Base-by-base conservation (phyloP, 2,329 filamentous ascomycete genomes). In the Talaromyces piceae region DNA sequence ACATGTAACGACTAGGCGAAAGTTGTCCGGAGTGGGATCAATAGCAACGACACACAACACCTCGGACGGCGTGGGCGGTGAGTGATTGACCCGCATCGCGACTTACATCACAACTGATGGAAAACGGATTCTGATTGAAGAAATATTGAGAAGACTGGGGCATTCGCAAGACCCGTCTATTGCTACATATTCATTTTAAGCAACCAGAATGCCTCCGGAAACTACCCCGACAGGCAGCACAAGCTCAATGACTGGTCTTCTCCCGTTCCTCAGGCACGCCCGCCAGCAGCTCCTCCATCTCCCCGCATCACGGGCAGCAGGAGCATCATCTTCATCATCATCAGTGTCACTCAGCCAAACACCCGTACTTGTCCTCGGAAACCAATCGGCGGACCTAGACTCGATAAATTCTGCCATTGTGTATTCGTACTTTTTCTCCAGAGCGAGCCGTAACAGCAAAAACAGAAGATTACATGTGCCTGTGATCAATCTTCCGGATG, bases 391-490 rank as follows among this genome's bases (percentile, higher is more conserved):
- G 61, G 81, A 84, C 61, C 74, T 84, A 50, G 81, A 84, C 67
- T 84, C 81, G 25, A 78, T 84, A 61, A 76, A 80, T 51, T 78
- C 76, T 51, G 78, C 80, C 6, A 69, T 84, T 30, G 62, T 82
- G n/a, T 83, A 79, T 60, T 77, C 81, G 30, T 84, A 83, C 63
- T 72, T 83, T 45, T 67, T 83, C 44, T 67, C 68, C 51, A 68
- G 61, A 70, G 41, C 45, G 18, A 41, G n/a, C n/a, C n/a, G n/a
- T n/a, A n/a, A n/a, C n/a, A n/a, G n/a, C n/a, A n/a, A n/a, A n/a
- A n/a, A 27, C 39, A 33, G 56, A 5, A 59, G 63, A n/a, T 63
- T 75, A 5, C 76, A 81, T 59, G 69, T 84, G 7, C 81, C 81
- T 4, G 57, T 84, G 33, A 71, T 81, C 9, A 83, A 84, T 57